Conservation (phyloP, 306 rosid genomes). For the Pyrus pyrifolia region DNA sequence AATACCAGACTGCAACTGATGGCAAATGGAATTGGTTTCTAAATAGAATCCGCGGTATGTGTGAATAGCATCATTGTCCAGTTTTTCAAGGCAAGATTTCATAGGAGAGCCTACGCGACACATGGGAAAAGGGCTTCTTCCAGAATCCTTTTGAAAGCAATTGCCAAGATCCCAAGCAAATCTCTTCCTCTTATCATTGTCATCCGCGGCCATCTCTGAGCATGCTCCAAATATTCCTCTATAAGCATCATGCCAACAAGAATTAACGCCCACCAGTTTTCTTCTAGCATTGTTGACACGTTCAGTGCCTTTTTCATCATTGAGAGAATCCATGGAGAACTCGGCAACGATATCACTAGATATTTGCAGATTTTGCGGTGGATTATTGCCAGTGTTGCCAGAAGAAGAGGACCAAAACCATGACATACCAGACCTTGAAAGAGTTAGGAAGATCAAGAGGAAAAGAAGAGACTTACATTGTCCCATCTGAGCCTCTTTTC, state of each 20-base stretch:
- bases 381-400: not conserved
- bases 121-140: slow-evolving; percentile 36
- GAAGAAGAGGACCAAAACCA: slow-evolving; percentile 11
- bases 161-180: slow-evolving; percentile 22
- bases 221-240: slow-evolving; percentile 3
- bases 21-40: slow-evolving; percentile 68
- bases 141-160: slow-evolving; percentile 19
- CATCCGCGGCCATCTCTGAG: not conserved
- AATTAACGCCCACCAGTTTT: not conserved
- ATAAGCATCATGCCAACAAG: slow-evolving; percentile 18
- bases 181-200: slow-evolving; percentile 15
- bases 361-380: not conserved
- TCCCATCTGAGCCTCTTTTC: not conserved
- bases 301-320: slow-evolving; percentile 1
- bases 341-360: not conserved
- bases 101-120: slow-evolving; percentile 44
- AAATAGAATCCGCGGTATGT: slow-evolving; percentile 72
- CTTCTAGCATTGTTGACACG: slow-evolving; percentile 1
- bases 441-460: not conserved
- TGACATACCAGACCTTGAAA: not conserved
- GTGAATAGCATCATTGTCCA: slow-evolving; percentile 45
- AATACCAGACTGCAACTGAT: slow-evolving; percentile 62
- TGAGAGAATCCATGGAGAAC: slow-evolving; percentile 6
- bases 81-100: slow-evolving; percentile 35
- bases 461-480: not conserved